Evolutionary conservation across 371 early-diverging fungal genomes (phyloP).

Genomic region (Mortierella sp.): DNA sequence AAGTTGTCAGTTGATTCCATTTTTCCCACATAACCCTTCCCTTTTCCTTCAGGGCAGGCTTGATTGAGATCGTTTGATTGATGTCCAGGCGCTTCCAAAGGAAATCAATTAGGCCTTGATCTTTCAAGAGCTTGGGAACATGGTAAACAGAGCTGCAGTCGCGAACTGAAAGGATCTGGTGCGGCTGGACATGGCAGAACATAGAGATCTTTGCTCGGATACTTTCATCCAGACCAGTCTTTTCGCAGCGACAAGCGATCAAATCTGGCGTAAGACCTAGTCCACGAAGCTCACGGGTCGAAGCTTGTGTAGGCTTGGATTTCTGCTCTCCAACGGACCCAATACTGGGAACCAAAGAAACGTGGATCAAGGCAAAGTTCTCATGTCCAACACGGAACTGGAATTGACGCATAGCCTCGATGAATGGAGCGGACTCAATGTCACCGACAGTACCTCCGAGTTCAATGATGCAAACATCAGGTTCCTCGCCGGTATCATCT

Average conservation of each 20-base stretch:
- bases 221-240: constrained; percentile 79
- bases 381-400: constrained; percentile 97
- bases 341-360: constrained; percentile 98
- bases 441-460: constrained; percentile 99
- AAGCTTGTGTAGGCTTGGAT: constrained; percentile 99
- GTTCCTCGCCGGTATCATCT: constrained; percentile 85
- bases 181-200: constrained; percentile 98
- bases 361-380: constrained; percentile 97
- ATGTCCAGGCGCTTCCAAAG: constrained; percentile 88
- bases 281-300: constrained; percentile 95
- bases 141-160: constrained; percentile 98
- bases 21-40: constrained; percentile 80
- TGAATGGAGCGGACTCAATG: constrained; percentile 98
- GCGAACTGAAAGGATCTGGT: constrained; percentile 93
- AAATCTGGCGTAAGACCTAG: constrained; percentile 97
- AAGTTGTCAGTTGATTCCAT: constrained; percentile 87
- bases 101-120: constrained; percentile 87
- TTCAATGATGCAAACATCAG: constrained; percentile 99
- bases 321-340: constrained; percentile 99
- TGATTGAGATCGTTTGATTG: constrained; percentile 70
- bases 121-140: constrained; percentile 92
- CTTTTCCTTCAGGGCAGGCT: constrained; percentile 66
- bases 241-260: constrained; percentile 96
- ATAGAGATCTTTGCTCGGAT: constrained; percentile 96
- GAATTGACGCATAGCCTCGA: constrained; percentile 99